Evolutionary conservation across 768 basidiomycete species (phyloP).

Genomic region (Mrakia blollopis): DNA sequence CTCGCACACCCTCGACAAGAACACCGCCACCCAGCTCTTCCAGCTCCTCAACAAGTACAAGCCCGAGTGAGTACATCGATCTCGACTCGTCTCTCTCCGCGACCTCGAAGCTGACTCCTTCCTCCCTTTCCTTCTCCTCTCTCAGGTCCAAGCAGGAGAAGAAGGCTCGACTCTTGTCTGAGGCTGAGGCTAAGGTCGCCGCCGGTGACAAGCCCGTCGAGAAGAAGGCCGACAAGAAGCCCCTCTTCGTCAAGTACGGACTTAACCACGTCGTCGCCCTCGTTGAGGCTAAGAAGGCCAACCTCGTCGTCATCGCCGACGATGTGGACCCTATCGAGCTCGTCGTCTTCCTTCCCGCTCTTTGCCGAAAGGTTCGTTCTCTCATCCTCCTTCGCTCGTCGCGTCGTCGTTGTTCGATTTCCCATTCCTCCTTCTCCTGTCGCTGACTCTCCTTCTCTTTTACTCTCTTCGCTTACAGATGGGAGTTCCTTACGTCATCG

Average conservation of each 20-base stretch:
- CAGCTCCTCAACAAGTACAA: slow-evolving; percentile 88
- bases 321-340: slow-evolving; percentile 98
- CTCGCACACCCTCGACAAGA: slow-evolving; percentile 92
- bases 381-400: neutral
- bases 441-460: neutral
- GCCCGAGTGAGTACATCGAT: slow-evolving; percentile 34
- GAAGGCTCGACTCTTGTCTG: slow-evolving; percentile 74
- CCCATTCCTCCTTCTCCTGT: no score
- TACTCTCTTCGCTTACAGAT: slow-evolving; percentile 50
- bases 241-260: slow-evolving; percentile 90
- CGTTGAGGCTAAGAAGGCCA: slow-evolving; percentile 90
- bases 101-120: slow-evolving; percentile 54
- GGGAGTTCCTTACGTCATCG: slow-evolving; percentile 97
- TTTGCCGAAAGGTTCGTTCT: slow-evolving; percentile 71
- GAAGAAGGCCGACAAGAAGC: slow-evolving; percentile 81
- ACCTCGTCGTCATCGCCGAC: slow-evolving; percentile 90
- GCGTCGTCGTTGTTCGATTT: no score
- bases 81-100: neutral
- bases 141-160: slow-evolving; percentile 82
- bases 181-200: slow-evolving; percentile 65
- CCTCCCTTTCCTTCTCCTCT: neutral
- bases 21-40: slow-evolving; percentile 96
- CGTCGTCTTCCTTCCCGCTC: slow-evolving; percentile 94
- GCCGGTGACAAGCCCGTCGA: slow-evolving; percentile 51
- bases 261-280: slow-evolving; percentile 95